Evolutionary conservation across 192 early-diverging fungal genomes (phyloP), one percentile per base, ranked within the genome.

Genomic region (Paraglomus occultum): DNA sequence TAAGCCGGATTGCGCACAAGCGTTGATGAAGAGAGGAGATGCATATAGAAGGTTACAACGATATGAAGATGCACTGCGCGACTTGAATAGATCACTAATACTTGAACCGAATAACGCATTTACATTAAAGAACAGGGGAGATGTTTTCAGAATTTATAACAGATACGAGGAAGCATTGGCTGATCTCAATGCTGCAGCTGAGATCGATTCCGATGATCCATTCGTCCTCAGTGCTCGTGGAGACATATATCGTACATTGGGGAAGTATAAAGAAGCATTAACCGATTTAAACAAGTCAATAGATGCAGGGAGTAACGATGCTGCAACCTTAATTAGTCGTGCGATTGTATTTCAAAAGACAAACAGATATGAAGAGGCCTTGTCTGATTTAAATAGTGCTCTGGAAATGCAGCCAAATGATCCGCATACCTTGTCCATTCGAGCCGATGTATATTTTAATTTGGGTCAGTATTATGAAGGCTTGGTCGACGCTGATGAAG

Each of bases 331-430:
- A 14, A 55, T 39, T 40, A 12, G 18, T 48, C 15, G 67, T 17
- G 67, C 51, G 4, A 55, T 44, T 20, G 54, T 70, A 14, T 48
- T 59, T 70, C n/a, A 9, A 11, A 1, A 40, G 7, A 12, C 39
- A 1, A 5, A 11, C 23, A 44, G 15, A 58, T 70, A 70, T 59
- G 1, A n/a, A 3, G 53, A 58, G 17, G 44, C 67, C 0, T 20
- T 70, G 8, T 8, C 9, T 1, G 67, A 70, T 70, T 59, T 70
- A 11, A 45, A 70, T 58, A 11, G 38, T 17, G 51, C 45, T 44
- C 40, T 70, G 8, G 44, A 59, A 17, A 48, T 70, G 8, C 45
- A 70, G 49, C 67, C 67, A 38, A 48, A 59, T 43, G 43, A 59
- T 48, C 9, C 44, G 5, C 59, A 59, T 39, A 39, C 55, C n/a